Percentiles rank a stretch among this genome's conserved stretches.
phyloP scores from a whole-genome alignment of 257 asterid genomes.

The Pogostemon cablin region DNA sequence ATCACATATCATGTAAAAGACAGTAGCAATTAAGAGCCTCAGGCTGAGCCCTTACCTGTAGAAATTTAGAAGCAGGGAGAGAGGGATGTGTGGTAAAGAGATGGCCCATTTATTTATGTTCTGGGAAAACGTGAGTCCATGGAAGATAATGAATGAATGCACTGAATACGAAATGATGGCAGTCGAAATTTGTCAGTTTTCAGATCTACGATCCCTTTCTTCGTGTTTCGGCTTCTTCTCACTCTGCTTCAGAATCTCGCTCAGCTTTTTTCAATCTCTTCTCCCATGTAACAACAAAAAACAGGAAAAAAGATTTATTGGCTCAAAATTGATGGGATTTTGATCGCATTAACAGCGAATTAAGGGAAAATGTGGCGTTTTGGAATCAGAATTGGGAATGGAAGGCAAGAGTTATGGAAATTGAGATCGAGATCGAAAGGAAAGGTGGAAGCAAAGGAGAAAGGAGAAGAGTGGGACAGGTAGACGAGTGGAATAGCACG shows the following conservation, averaged over 20 bases:
- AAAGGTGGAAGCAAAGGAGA: not conserved
- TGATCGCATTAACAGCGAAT: slow-evolving; percentile 8
- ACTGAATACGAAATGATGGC: slow-evolving; percentile 55
- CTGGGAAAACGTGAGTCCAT: slow-evolving; percentile 49
- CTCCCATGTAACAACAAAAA: slow-evolving; percentile 26
- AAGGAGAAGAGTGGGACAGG: slow-evolving; percentile 31
- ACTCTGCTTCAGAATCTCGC: slow-evolving; percentile 40
- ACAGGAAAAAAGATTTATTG: slow-evolving; percentile 32
- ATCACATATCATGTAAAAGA: slow-evolving; percentile 4
- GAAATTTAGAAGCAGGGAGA: slow-evolving; percentile 27
- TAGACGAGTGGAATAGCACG: slow-evolving; percentile 46
- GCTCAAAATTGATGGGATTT: not conserved
- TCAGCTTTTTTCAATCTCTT: slow-evolving; percentile 36
- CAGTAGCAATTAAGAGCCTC: slow-evolving; percentile 27
- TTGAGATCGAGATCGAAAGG: slow-evolving; percentile 24
- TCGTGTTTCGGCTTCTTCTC: slow-evolving; percentile 40
- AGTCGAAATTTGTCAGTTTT: slow-evolving; percentile 39
- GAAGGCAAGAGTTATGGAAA: too few relatives aligned
- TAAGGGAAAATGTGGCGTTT: slow-evolving; percentile 18
- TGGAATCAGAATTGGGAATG: slow-evolving; percentile 31
- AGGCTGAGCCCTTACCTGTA: slow-evolving; percentile 37
- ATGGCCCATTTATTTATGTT: slow-evolving; percentile 36
- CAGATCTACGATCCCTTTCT: slow-evolving; percentile 54
- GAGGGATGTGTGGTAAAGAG: not conserved
- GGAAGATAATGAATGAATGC: slow-evolving; percentile 49